Evolutionary conservation across 1,139 yeast genomes (phyloP), one percentile per base, ranked within the genome.

Genomic region (Taphrina wiesneri): DNA sequence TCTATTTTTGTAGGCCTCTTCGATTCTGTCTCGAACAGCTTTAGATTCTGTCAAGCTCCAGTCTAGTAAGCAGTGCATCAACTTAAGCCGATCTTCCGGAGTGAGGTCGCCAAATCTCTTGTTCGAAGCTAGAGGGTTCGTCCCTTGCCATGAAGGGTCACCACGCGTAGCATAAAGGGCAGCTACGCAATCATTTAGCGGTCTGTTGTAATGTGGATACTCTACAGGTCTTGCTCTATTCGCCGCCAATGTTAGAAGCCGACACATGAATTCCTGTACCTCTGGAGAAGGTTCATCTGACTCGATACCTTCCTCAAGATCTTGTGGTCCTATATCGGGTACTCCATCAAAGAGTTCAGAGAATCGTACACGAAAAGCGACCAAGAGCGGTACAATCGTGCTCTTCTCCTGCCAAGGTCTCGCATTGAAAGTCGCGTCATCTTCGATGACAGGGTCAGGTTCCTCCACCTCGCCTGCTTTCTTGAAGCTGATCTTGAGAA

Each of bases 221-320:
- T 79, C 81, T 56, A 79, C 74, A 41, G 75, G 75, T 70, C 77
- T 78, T 62, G 77, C 77, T 47, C 81, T 74, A 67, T 78, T 79
- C 43, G 79, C 72, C 28, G 75, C 75, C 15, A 78, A 73, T 3
- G 75, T 72, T 53, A 79, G 70, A 28, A 78, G 69, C 28, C 79
- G 71, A 41, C 78, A 72, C 70, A 78, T 72, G 61, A 78, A 69
- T 26, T 68, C 66, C 66, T 77, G 79, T 7, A 77, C 74, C 5
- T 69, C 72, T 11, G 70, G 68, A 1, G 74, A 69, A n/a, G 77
- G 70, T 7, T 70, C 70, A 3, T 69, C 72, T 3, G 70, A 63
- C 17, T 70, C 68, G 6, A 77, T 67, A 7, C 80, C 80, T 34
- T 71, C 73, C 67, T 78, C 80, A 30, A 79, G 67, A 57, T 79